These are phyloP conservation scores for Vicia sativa DNA, from an alignment of 306 rosid genomes.

Conservation along the genomic window DNA sequence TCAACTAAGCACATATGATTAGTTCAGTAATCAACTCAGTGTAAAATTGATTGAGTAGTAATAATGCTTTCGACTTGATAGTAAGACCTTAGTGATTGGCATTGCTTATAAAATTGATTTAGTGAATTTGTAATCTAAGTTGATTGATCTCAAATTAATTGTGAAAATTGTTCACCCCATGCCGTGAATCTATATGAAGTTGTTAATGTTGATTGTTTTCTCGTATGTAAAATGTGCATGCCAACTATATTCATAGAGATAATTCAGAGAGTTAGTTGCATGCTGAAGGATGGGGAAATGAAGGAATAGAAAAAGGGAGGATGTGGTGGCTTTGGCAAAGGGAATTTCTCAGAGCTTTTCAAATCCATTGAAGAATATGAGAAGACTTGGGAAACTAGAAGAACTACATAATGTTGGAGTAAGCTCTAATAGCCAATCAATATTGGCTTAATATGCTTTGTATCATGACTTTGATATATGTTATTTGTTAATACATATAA, in stretches of 20 bases:
- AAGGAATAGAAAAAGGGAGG: constrained; percentile 81
- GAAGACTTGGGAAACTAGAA: constrained; percentile 70
- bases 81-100: too few species aligned
- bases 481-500: too few species aligned
- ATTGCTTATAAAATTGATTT: too few species aligned
- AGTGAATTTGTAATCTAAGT: not conserved
- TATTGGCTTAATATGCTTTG: too few species aligned
- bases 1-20: too few species aligned
- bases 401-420: constrained; percentile 29
- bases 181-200: not conserved
- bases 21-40: too few species aligned
- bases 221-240: constrained; percentile 47
- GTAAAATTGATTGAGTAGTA: not conserved
- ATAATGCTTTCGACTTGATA: not conserved
- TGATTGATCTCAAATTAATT: not conserved
- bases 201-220: constrained; percentile 5
- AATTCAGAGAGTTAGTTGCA: constrained; percentile 93
- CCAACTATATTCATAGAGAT: constrained; percentile 92
- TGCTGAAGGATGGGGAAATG: constrained; percentile 77
- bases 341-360: constrained; percentile 95
- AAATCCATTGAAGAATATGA: constrained; percentile 95
- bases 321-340: constrained; percentile 97
- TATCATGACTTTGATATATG: too few species aligned
- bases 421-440: too few species aligned
- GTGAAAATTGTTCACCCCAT: not conserved